Evolutionary conservation across 2,329 filamentous ascomycete genomes (phyloP).

Genomic region (Ceratocystis ficicola): DNA sequence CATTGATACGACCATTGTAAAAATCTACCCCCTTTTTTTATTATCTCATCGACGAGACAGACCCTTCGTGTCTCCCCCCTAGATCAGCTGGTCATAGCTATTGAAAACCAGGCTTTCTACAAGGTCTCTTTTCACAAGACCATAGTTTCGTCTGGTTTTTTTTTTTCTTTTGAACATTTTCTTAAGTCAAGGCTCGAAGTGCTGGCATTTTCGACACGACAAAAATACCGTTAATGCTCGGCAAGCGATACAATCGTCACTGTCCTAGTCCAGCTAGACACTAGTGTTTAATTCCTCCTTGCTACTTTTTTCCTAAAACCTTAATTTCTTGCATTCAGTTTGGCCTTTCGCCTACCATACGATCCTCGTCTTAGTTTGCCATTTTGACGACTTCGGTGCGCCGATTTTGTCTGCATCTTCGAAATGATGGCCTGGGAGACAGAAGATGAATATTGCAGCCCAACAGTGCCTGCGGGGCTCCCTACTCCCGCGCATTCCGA

Average conservation of each 20-base stretch:
- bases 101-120: neutral
- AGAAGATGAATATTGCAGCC: conserved; percentile 48
- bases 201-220: conserved; percentile 6
- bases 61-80: neutral
- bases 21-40: neutral
- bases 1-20: neutral
- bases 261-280: neutral
- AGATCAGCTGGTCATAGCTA: neutral
- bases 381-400: neutral
- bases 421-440: conserved; percentile 49
- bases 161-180: neutral
- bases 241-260: neutral
- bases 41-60: neutral
- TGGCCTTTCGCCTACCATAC: neutral
- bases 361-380: neutral
- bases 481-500: conserved; percentile 43
- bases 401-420: neutral
- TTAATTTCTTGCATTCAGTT: neutral
- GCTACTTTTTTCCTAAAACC: neutral
- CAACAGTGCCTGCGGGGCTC: conserved; percentile 44
- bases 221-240: neutral
- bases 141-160: too few species aligned
- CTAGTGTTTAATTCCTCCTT: neutral
- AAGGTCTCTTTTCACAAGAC: neutral
- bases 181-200: neutral